phyloP scores from a whole-genome alignment of 495 filamentous ascomycete genomes.

The Oidiodendron maius region DNA sequence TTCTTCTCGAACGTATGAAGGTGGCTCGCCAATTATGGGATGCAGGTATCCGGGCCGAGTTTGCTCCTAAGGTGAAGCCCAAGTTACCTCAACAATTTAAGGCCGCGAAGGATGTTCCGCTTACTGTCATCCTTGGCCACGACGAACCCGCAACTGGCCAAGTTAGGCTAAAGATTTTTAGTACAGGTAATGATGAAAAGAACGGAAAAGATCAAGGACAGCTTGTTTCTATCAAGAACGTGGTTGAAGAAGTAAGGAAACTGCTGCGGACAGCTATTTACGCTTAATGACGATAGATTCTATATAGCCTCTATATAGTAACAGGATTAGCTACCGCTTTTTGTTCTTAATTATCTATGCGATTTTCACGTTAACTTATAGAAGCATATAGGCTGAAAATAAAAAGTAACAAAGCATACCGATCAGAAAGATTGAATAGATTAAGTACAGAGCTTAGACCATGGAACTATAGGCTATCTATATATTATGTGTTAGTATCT shows the following conservation, averaged over 20 bases:
- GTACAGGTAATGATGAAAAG: not conserved
- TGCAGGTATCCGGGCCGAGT: slow-evolving; percentile 63
- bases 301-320: too few species aligned
- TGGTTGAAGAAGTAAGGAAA: slow-evolving; percentile 6
- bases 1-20: slow-evolving; percentile 73
- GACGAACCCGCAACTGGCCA: slow-evolving; percentile 68
- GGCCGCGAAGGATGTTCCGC: slow-evolving; percentile 65
- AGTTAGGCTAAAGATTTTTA: slow-evolving; percentile 63
- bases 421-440: too few species aligned
- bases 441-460: too few species aligned
- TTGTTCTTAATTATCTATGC: too few species aligned
- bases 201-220: slow-evolving; percentile 1
- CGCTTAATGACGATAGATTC: not conserved
- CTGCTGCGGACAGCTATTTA: too few species aligned
- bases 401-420: too few species aligned
- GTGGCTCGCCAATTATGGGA: slow-evolving; percentile 67
- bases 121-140: slow-evolving; percentile 71
- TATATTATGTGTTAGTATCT: too few species aligned
- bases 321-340: too few species aligned
- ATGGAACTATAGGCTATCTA: too few species aligned
- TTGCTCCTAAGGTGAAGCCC: slow-evolving; percentile 69
- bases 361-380: too few species aligned
- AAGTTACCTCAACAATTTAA: slow-evolving; percentile 74
- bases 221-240: not conserved
- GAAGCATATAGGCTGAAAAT: too few species aligned